Percentiles rank a stretch among this genome's conserved stretches.
These are phyloP conservation scores for Ophiognomonia clavigignenti-juglandacearum DNA, from an alignment of 2,329 filamentous ascomycete genomes.

Conservation along the genomic window DNA sequence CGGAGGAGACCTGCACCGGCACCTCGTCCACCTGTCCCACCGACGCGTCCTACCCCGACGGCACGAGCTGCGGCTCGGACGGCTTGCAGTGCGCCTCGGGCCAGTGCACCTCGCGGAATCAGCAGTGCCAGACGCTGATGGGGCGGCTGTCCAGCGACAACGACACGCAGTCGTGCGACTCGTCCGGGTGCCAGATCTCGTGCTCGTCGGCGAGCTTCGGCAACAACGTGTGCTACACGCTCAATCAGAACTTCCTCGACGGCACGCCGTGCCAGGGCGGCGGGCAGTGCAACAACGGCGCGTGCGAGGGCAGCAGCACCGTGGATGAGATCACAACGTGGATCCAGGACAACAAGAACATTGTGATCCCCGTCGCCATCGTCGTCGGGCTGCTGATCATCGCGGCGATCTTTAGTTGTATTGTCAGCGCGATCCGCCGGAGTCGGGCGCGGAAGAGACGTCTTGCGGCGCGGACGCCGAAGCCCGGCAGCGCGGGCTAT, in stretches of 20 bases:
- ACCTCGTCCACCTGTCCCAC: constrained; percentile 66
- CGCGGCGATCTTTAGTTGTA: constrained; percentile 64
- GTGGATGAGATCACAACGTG: constrained; percentile 68
- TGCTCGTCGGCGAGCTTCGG: constrained; percentile 70
- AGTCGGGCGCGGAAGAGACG: background rate
- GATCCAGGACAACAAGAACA: constrained; percentile 69
- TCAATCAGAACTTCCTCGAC: constrained; percentile 91
- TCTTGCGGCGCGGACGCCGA: background rate
- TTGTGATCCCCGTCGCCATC: constrained; percentile 75
- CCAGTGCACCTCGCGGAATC: constrained; percentile 87
- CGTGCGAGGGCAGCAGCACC: constrained; percentile 67
- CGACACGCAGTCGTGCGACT: constrained; percentile 75
- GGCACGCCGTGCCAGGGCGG: constrained; percentile 80
- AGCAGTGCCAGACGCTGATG: constrained; percentile 83
- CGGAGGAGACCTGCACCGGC: constrained; percentile 77
- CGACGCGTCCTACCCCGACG: constrained; percentile 67
- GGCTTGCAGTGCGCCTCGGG: constrained; percentile 79
- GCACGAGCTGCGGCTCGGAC: constrained; percentile 65
- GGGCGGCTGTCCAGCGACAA: constrained; percentile 68
- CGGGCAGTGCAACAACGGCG: constrained; percentile 73
- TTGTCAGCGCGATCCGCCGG: constrained; percentile 24
- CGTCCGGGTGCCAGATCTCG: constrained; percentile 66
- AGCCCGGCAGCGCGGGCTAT: background rate
- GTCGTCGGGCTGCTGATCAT: constrained; percentile 70
- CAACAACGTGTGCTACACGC: constrained; percentile 60